Evolutionary conservation across 164 flowering plant species (phyloP).

Genomic region (Santalum album): DNA sequence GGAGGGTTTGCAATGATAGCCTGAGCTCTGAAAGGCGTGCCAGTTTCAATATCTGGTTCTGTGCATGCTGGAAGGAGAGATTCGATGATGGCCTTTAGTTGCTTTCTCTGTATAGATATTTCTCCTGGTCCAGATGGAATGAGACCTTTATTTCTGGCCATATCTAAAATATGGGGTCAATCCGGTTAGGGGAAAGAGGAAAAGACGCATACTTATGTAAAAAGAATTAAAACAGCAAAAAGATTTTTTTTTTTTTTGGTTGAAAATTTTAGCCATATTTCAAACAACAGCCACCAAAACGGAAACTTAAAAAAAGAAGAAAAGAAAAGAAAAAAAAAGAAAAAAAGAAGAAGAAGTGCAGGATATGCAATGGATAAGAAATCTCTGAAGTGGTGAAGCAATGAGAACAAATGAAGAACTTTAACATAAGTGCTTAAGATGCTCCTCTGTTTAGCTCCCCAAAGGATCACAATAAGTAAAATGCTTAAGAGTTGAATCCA

Average conservation of each 20-base stretch:
- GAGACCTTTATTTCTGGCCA: slow-evolving; percentile 92
- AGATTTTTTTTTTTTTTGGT: too few relatives aligned
- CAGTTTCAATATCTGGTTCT: slow-evolving; percentile 72
- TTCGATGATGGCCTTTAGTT: slow-evolving; percentile 77
- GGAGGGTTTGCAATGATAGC: slow-evolving; percentile 98
- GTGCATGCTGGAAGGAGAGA: slow-evolving; percentile 95
- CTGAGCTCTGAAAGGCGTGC: slow-evolving; percentile 74
- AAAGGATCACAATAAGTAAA: too few relatives aligned
- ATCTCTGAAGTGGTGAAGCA: too few relatives aligned
- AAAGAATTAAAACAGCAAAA: neutral
- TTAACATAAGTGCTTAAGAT: too few relatives aligned
- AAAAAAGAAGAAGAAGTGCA: too few relatives aligned
- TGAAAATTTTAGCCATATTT: neutral
- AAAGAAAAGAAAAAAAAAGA: too few relatives aligned
- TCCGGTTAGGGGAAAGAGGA: too few relatives aligned
- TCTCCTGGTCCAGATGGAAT: slow-evolving; percentile 89
- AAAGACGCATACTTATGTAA: neutral
- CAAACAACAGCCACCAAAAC: neutral
- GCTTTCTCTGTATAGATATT: slow-evolving; percentile 75
- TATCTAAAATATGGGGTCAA: slow-evolving; percentile 37
- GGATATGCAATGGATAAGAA: too few relatives aligned
- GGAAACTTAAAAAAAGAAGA: too few relatives aligned
- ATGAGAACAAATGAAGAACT: too few relatives aligned
- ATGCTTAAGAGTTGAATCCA: too few relatives aligned
- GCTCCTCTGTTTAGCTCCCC: too few relatives aligned